A percentile compares a stretch with the other conserved stretches of the same genome.
These are phyloP conservation scores for Candida stauntonica DNA, from an alignment of 805 yeast genomes.

Conservation along the genomic window DNA sequence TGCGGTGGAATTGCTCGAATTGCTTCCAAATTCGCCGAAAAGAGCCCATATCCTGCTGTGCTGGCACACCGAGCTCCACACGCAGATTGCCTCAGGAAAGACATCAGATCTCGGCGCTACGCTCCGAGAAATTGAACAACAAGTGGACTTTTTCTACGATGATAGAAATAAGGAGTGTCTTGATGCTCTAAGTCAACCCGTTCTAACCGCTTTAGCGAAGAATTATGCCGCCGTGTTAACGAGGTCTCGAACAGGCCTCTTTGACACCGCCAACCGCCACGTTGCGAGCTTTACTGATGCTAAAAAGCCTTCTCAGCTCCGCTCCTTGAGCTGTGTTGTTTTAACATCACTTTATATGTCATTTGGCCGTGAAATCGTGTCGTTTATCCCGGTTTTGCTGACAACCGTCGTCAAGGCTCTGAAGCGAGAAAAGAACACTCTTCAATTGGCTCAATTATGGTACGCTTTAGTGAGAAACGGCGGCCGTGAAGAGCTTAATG, in stretches of 20 bases:
- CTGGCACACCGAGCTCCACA: conserved; percentile 12
- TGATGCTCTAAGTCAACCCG: conserved; percentile 17
- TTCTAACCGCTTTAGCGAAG: conserved; percentile 18
- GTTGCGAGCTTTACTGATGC: conserved; percentile 26
- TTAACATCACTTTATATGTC: conserved; percentile 30
- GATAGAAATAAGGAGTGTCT: conserved; percentile 18
- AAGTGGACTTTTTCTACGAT: conserved; percentile 20
- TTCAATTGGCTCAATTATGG: conserved; percentile 20
- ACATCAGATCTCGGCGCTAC: conserved; percentile 1
- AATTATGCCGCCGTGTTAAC: conserved; percentile 22
- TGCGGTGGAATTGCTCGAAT: not conserved
- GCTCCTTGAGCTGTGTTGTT: conserved; percentile 27
- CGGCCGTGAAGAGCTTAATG: conserved; percentile 18
- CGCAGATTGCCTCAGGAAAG: conserved; percentile 2
- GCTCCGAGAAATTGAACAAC: conserved; percentile 16
- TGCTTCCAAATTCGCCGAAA: conserved; percentile 2
- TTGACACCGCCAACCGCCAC: conserved; percentile 28
- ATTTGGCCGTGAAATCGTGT: conserved; percentile 31
- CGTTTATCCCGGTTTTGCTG: conserved; percentile 31
- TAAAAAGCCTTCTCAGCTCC: conserved; percentile 26
- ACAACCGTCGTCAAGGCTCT: conserved; percentile 29
- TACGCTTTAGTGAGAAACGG: conserved; percentile 22
- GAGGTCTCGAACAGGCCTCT: conserved; percentile 21
- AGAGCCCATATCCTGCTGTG: conserved; percentile 9
- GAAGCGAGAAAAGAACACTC: conserved; percentile 28